phyloP scores from a whole-genome alignment of 2,329 filamentous ascomycete species.

The Moelleriella libera region DNA sequence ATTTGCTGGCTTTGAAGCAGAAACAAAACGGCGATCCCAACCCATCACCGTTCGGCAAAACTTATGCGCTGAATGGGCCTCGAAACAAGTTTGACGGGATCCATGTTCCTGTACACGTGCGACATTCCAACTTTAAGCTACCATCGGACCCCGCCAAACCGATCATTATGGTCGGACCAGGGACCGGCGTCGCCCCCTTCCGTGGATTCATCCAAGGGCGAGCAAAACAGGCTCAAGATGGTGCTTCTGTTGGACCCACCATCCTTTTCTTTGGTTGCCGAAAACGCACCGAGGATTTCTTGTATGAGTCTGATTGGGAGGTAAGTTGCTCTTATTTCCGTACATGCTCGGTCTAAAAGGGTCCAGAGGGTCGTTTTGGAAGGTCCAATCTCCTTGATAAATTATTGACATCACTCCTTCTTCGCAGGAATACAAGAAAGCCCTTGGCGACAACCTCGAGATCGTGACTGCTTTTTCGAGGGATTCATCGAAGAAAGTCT shows the following conservation, averaged over 20 bases:
- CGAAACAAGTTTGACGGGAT: conserved; percentile 96
- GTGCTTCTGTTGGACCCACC: conserved; percentile 72
- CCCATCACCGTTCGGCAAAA: conserved; percentile 70
- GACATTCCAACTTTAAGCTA: conserved; percentile 98
- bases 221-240: conserved; percentile 65
- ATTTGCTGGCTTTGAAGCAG: conserved; percentile 84
- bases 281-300: conserved; percentile 74
- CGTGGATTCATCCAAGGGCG: conserved; percentile 90
- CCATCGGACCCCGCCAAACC: conserved; percentile 90
- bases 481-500: conserved; percentile 76
- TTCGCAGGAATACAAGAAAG: conserved; percentile 63
- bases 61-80: conserved; percentile 76
- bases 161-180: conserved; percentile 89
- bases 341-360: no score
- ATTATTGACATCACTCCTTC: not conserved
- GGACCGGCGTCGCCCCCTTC: conserved; percentile 94
- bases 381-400: not conserved
- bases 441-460: conserved; percentile 77
- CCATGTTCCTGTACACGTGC: conserved; percentile 86
- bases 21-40: conserved; percentile 84
- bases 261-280: conserved; percentile 93
- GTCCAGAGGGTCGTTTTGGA: no score
- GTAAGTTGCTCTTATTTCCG: conserved; percentile 37
- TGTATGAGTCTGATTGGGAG: conserved; percentile 87
- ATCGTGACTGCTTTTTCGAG: conserved; percentile 93